Conservation (phyloP, 805 yeast species). For the Helenozyma rhizophorensis region DNA sequence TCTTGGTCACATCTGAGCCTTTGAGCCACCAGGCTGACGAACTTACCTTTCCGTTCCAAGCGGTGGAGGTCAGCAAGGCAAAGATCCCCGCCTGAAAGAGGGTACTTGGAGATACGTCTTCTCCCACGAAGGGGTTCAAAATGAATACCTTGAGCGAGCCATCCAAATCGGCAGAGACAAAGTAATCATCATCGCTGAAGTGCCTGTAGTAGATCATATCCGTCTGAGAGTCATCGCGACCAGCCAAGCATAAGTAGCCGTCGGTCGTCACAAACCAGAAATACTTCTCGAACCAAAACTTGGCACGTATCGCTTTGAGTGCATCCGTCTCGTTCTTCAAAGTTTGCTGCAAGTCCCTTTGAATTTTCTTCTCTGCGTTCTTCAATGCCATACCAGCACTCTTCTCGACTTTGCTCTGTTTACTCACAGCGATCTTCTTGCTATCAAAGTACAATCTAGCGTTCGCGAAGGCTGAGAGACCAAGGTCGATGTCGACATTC, state of each 20-base stretch:
- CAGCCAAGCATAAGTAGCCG: slow-evolving; percentile 81
- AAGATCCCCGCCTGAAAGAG: slow-evolving; percentile 85
- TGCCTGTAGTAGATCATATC: slow-evolving; percentile 79
- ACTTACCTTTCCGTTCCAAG: slow-evolving; percentile 85
- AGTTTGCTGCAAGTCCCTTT: slow-evolving; percentile 61
- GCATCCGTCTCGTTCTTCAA: slow-evolving; percentile 49
- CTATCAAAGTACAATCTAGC: slow-evolving; percentile 77
- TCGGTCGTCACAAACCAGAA: slow-evolving; percentile 93
- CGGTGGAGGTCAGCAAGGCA: slow-evolving; percentile 74
- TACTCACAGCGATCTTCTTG: slow-evolving; percentile 69
- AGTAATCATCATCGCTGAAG: slow-evolving; percentile 66
- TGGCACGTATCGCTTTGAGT: slow-evolving; percentile 60
- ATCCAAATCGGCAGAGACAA: slow-evolving; percentile 70
- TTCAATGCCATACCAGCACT: slow-evolving; percentile 74
- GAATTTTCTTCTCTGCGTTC: slow-evolving; percentile 76
- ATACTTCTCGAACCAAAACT: slow-evolving; percentile 91
- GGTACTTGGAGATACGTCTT: slow-evolving; percentile 78
- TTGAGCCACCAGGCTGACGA: slow-evolving; percentile 84
- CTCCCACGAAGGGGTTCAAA: slow-evolving; percentile 70
- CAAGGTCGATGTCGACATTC: slow-evolving; percentile 62
- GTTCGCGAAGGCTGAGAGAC: slow-evolving; percentile 80
- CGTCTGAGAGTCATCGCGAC: slow-evolving; percentile 74
- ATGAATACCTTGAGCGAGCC: slow-evolving; percentile 74
- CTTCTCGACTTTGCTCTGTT: slow-evolving; percentile 75
- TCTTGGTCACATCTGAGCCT: slow-evolving; percentile 65